Conservation (phyloP, 2,329 filamentous ascomycete genomes). For the Talaromyces marneffei region DNA sequence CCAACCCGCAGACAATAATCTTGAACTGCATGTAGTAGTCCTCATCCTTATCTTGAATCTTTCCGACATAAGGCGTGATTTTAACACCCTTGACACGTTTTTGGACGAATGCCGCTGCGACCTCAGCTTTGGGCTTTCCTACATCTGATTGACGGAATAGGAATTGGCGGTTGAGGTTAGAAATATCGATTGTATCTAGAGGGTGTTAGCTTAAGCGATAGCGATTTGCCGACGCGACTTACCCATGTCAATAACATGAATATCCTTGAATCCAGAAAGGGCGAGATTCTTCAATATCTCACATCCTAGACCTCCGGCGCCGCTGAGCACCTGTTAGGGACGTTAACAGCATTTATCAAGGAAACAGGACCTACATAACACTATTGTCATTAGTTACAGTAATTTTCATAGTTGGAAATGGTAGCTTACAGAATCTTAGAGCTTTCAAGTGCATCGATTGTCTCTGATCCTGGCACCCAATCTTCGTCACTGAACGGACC, state of each 20-base stretch:
- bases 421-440: conserved; percentile 67
- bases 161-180: conserved; percentile 95
- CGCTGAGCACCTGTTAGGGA: conserved; percentile 52
- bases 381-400: not conserved
- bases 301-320: conserved; percentile 88
- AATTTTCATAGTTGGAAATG: not conserved
- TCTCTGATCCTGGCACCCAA: conserved; percentile 47
- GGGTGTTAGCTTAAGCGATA: conserved; percentile 15
- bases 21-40: conserved; percentile 97
- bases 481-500: conserved; percentile 76
- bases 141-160: conserved; percentile 89
- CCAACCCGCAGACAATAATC: conserved; percentile 85
- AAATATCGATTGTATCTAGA: conserved; percentile 93
- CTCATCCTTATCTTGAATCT: conserved; percentile 95
- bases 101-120: conserved; percentile 87
- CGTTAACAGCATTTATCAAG: conserved; percentile 6
- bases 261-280: conserved; percentile 89
- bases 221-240: conserved; percentile 22
- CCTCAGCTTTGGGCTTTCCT: conserved; percentile 86
- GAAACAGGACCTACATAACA: conserved; percentile 2
- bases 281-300: conserved; percentile 96
- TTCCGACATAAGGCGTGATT: conserved; percentile 89
- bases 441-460: conserved; percentile 55
- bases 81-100: conserved; percentile 80
- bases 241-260: conserved; percentile 99